Conservation (phyloP, 768 basidiomycete species). For the Amanita inopinata region DNA sequence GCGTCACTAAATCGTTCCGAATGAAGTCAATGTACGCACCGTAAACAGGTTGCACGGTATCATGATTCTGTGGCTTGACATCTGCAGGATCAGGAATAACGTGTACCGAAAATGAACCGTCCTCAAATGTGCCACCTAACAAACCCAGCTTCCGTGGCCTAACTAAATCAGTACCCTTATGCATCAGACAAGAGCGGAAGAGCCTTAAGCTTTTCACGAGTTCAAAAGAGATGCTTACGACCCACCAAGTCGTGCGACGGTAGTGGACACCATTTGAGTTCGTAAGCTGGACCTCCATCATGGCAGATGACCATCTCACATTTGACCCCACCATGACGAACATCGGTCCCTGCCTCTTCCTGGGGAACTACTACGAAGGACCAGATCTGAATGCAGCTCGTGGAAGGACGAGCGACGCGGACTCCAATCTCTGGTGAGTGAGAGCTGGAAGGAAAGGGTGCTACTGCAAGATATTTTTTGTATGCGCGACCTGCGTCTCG, state of each 20-base stretch:
- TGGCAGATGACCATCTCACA: constrained; percentile 85
- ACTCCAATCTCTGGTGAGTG: constrained; percentile 61
- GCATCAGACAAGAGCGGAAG: constrained; percentile 7
- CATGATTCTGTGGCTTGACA: constrained; percentile 21
- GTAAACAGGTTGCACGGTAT: constrained; percentile 31
- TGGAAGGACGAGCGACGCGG: constrained; percentile 41
- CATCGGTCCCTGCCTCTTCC: constrained; percentile 2
- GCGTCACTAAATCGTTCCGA: background rate
- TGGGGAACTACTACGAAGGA: constrained; percentile 22
- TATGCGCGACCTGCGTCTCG: constrained; percentile 33
- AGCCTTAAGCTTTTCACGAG: background rate
- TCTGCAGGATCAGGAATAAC: constrained; percentile 71
- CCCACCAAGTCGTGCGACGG: constrained; percentile 60
- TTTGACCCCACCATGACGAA: constrained; percentile 25
- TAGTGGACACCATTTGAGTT: constrained; percentile 89
- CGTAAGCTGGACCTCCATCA: constrained; percentile 70
- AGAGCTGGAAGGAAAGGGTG: constrained; percentile 55
- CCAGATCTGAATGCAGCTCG: constrained; percentile 87
- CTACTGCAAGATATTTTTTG: constrained; percentile 80
- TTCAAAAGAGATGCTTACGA: constrained; percentile 1
- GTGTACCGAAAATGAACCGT: constrained; percentile 76
- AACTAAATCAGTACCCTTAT: constrained; percentile 14
- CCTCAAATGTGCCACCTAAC: constrained; percentile 76
- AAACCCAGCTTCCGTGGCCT: constrained; percentile 63
- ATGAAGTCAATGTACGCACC: constrained; percentile 28